A percentile compares a stretch with the other conserved stretches of the same genome.
Conservation (phyloP, 805 yeast genomes). For the Saccharomycopsis sp. region DNA sequence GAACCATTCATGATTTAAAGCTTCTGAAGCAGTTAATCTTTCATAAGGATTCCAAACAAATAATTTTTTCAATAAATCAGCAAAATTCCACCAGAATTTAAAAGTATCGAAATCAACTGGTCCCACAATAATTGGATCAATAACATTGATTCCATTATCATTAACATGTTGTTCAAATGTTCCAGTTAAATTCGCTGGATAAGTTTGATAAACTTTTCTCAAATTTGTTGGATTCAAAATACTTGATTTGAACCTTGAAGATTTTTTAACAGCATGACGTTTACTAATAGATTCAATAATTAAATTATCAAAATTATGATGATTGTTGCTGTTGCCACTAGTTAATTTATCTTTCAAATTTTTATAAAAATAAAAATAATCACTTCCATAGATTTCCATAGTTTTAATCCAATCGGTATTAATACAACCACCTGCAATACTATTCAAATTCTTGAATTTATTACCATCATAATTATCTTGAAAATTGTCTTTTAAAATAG, state of each 20-base stretch:
- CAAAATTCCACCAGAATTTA: slow-evolving; percentile 75
- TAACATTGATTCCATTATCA: not conserved
- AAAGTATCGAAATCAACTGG: slow-evolving; percentile 46
- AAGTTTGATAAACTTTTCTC: not conserved
- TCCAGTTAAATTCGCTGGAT: not conserved
- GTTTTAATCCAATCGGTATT: slow-evolving; percentile 3
- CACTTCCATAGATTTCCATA: not conserved
- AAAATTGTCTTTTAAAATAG: not conserved
- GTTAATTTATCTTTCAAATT: slow-evolving; percentile 2
- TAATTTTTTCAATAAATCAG: slow-evolving; percentile 55
- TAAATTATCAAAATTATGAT: not conserved
- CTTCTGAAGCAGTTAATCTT: slow-evolving; percentile 66
- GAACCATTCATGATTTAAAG: slow-evolving; percentile 79
- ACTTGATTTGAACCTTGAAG: no score
- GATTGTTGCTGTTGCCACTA: not conserved
- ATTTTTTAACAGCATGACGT: not conserved
- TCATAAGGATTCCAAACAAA: slow-evolving; percentile 63
- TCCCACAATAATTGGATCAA: slow-evolving; percentile 1
- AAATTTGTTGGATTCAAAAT: no score
- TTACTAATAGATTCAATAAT: not conserved
- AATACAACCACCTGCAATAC: slow-evolving; percentile 11
- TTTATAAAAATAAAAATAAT: not conserved
- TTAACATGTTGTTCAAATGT: not conserved
- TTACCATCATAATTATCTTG: not conserved
- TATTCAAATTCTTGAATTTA: slow-evolving; percentile 4